Percentiles rank a stretch among this genome's conserved stretches.
These are phyloP conservation scores for Lachnellula willkommii DNA, from an alignment of 2,329 filamentous ascomycete genomes.

Conservation along the genomic window DNA sequence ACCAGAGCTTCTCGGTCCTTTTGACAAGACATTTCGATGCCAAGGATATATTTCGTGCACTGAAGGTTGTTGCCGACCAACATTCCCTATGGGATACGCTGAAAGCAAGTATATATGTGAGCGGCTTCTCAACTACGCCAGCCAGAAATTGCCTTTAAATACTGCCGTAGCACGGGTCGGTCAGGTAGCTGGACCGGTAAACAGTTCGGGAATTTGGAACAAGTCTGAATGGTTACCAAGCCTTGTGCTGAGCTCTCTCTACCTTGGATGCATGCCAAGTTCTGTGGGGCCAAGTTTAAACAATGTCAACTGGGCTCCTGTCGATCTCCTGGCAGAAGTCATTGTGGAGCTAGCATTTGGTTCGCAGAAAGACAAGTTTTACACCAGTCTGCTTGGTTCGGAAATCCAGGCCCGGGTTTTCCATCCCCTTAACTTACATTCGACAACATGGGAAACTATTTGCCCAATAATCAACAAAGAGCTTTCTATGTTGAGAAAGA, in stretches of 20 bases:
- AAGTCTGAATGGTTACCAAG: constrained; percentile 51
- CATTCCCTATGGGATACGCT: constrained; percentile 29
- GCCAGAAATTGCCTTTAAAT: constrained; percentile 34
- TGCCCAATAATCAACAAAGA: background rate
- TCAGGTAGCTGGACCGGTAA: constrained; percentile 40
- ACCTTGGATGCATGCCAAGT: constrained; percentile 2
- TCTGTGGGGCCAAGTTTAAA: constrained; percentile 25
- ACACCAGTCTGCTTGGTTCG: background rate
- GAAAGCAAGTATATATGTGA: constrained; percentile 25
- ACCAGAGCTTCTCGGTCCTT: constrained; percentile 14
- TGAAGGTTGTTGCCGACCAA: too few relatives aligned
- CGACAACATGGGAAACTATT: background rate
- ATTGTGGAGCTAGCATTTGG: constrained; percentile 28
- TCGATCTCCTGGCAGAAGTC: constrained; percentile 37
- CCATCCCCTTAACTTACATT: background rate
- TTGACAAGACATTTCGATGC: too few relatives aligned
- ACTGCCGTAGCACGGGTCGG: constrained; percentile 41
- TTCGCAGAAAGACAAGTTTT: background rate
- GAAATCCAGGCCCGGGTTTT: background rate
- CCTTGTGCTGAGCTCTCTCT: constrained; percentile 1
- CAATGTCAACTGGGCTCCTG: constrained; percentile 40
- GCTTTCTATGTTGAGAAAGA: too few relatives aligned
- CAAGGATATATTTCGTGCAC: too few relatives aligned
- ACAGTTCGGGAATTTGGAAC: constrained; percentile 46
- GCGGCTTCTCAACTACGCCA: constrained; percentile 39